phyloP scores from a whole-genome alignment of 2,329 filamentous ascomycete species.

The Rugonectria rugulosa region DNA sequence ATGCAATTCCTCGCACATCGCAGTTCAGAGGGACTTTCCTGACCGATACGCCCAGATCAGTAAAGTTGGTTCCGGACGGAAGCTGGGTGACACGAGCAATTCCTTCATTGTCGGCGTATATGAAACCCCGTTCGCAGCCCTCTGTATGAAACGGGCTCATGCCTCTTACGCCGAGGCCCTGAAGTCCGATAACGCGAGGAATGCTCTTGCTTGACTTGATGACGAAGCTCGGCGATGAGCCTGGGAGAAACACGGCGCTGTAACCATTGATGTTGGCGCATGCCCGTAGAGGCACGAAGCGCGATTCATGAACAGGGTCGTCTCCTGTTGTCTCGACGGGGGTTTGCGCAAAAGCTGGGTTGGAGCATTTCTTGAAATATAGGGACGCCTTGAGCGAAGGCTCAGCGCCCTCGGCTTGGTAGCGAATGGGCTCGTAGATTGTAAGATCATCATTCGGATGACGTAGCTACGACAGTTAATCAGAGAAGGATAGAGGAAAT shows the following conservation, averaged over 20 bases:
- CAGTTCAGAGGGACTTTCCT: slow-evolving; percentile 74
- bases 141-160: slow-evolving; percentile 80
- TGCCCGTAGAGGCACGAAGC: slow-evolving; percentile 62
- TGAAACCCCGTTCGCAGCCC: slow-evolving; percentile 81
- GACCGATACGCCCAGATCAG: slow-evolving; percentile 78
- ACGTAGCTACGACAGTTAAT: slow-evolving; percentile 64
- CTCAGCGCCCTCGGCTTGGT: slow-evolving; percentile 48
- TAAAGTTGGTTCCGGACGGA: slow-evolving; percentile 70
- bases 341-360: slow-evolving; percentile 70
- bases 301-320: slow-evolving; percentile 55
- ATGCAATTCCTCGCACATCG: slow-evolving; percentile 77
- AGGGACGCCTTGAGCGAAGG: slow-evolving; percentile 62
- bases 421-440: slow-evolving; percentile 82
- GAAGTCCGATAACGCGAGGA: slow-evolving; percentile 77
- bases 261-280: slow-evolving; percentile 77
- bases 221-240: slow-evolving; percentile 80
- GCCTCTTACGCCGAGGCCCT: slow-evolving; percentile 71
- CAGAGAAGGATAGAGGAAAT: background rate
- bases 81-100: slow-evolving; percentile 77
- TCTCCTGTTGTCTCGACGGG: slow-evolving; percentile 58
- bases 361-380: slow-evolving; percentile 78
- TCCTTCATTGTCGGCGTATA: slow-evolving; percentile 79
- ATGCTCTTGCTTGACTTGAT: slow-evolving; percentile 80
- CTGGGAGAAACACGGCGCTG: slow-evolving; percentile 82
- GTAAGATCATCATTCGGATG: slow-evolving; percentile 83